A percentile compares a stretch with the other conserved stretches of the same genome.
Evolutionary conservation across 352 stramenopile species (phyloP).

Genomic region (Pythium oligandrum): DNA sequence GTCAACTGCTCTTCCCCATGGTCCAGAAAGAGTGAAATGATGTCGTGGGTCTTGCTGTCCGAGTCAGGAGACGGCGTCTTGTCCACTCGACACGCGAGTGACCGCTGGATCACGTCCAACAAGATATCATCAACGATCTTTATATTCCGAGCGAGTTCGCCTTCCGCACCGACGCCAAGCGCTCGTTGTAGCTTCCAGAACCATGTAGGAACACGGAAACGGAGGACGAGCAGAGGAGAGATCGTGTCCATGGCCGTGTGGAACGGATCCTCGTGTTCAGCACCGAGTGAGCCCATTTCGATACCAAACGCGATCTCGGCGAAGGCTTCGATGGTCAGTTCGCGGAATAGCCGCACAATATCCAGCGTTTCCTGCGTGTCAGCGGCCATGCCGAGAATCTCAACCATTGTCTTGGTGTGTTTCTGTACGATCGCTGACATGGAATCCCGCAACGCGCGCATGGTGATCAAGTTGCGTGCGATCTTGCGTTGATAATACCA

Average conservation of each 20-base stretch:
- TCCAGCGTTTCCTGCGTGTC: conserved; percentile 4
- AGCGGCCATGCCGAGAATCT: conserved; percentile 10
- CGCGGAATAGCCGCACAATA: conserved; percentile 19
- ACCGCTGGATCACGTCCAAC: conserved; percentile 21
- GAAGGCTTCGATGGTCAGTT: conserved; percentile 33
- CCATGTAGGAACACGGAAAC: conserved; percentile 23
- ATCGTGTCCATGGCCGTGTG: conserved; percentile 22
- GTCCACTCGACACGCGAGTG: conserved; percentile 12
- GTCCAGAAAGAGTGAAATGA: conserved; percentile 34
- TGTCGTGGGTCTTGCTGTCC: conserved; percentile 9
- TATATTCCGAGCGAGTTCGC: conserved; percentile 14
- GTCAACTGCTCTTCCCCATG: conserved; percentile 12
- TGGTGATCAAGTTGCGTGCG: conserved; percentile 21
- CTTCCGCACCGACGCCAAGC: conserved; percentile 22
- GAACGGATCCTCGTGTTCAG: conserved; percentile 18
- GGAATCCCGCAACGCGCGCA: conserved; percentile 19
- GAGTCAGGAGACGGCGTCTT: background rate
- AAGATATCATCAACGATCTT: conserved; percentile 21
- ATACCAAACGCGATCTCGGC: conserved; percentile 32
- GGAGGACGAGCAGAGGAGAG: conserved; percentile 9
- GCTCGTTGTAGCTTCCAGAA: conserved; percentile 28
- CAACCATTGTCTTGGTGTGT: conserved; percentile 16
- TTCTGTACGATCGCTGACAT: conserved; percentile 21
- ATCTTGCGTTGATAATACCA: conserved; percentile 27
- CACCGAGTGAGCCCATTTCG: conserved; percentile 21